Evolutionary conservation across 2,329 filamentous ascomycete genomes (phyloP).

Genomic region (Chaetomiaceae sp.): DNA sequence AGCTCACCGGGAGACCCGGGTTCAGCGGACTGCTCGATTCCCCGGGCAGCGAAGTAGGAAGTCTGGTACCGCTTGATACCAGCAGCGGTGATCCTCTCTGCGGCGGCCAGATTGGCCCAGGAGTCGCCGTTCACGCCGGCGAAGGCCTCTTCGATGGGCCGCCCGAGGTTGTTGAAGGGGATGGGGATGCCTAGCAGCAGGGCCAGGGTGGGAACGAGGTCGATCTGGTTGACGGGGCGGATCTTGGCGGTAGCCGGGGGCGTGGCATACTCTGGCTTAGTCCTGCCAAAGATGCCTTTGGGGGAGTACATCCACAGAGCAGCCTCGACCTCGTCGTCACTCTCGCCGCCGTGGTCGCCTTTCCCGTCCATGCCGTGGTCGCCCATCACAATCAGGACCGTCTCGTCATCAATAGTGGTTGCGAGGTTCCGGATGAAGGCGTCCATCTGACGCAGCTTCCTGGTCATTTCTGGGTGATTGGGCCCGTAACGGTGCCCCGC

Average conservation of each 20-base stretch:
- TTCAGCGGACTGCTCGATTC: conserved; percentile 57
- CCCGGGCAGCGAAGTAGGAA: conserved; percentile 71
- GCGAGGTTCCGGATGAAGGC: conserved; percentile 68
- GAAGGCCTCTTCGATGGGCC: conserved; percentile 92
- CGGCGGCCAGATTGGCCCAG: conserved; percentile 71
- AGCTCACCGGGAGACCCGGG: conserved; percentile 50
- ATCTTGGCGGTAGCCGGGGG: conserved; percentile 71
- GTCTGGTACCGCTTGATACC: conserved; percentile 87
- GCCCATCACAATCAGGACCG: conserved; percentile 92
- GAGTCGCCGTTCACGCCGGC: conserved; percentile 62
- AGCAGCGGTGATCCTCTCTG: conserved; percentile 71
- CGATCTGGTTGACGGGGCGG: conserved; percentile 77
- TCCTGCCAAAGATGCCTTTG: conserved; percentile 75
- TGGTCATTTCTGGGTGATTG: conserved; percentile 83
- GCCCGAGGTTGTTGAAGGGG: conserved; percentile 91
- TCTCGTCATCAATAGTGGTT: conserved; percentile 71
- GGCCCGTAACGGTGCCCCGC: conserved; percentile 95
- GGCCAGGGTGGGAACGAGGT: conserved; percentile 87
- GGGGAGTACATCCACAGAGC: conserved; percentile 99
- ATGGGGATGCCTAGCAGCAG: conserved; percentile 86
- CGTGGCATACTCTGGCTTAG: conserved; percentile 50
- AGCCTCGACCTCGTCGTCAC: conserved; percentile 90
- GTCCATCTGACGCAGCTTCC: conserved; percentile 91
- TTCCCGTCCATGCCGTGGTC: conserved; percentile 98
- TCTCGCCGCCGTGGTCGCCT: conserved; percentile 97